Evolutionary conservation across 1,284 basidiomycete species (phyloP).

Genomic region (Cutaneotrichosporon sp.): DNA sequence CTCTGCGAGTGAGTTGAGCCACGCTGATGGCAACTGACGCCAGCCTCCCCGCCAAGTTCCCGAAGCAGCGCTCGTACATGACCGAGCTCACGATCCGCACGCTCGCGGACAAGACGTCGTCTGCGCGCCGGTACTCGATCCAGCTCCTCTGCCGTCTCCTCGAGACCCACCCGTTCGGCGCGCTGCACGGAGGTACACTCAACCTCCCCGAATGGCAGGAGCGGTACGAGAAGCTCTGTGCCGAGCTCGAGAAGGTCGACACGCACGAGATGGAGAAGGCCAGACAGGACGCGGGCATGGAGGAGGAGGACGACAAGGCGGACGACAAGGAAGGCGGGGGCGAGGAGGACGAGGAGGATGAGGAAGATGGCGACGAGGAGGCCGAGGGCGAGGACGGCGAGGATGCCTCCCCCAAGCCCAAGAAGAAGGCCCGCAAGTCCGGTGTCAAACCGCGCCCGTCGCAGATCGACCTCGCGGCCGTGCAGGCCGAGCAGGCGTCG

Average conservation of each 20-base stretch:
- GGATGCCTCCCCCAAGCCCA: slow-evolving; percentile 32
- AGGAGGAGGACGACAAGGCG: slow-evolving; percentile 57
- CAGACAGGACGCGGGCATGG: slow-evolving; percentile 51
- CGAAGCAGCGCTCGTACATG: slow-evolving; percentile 78
- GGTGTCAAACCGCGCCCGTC: slow-evolving; percentile 65
- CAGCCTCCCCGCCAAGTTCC: slow-evolving; percentile 78
- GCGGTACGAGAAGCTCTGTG: slow-evolving; percentile 61
- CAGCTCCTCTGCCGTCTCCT: slow-evolving; percentile 76
- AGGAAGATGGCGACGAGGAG: slow-evolving; percentile 31
- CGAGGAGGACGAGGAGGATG: slow-evolving; percentile 50
- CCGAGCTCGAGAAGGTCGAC: slow-evolving; percentile 64
- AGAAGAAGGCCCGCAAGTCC: slow-evolving; percentile 31
- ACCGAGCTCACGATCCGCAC: slow-evolving; percentile 74
- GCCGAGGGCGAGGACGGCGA: neutral
- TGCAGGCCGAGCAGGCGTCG: slow-evolving; percentile 65
- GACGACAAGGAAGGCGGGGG: slow-evolving; percentile 42
- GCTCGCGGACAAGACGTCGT: slow-evolving; percentile 87
- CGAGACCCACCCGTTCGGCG: slow-evolving; percentile 84
- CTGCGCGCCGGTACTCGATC: slow-evolving; percentile 82
- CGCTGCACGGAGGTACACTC: slow-evolving; percentile 81
- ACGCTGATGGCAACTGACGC: slow-evolving; percentile 3
- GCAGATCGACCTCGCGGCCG: slow-evolving; percentile 60
- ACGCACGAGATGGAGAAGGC: slow-evolving; percentile 58
- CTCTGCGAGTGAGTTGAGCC: slow-evolving; percentile 61
- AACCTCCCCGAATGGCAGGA: slow-evolving; percentile 72